Percentiles rank a stretch among this genome's conserved stretches.
These are phyloP conservation scores for Cynanchum wilfordii DNA, from an alignment of 257 asterid genomes.

Conservation along the genomic window DNA sequence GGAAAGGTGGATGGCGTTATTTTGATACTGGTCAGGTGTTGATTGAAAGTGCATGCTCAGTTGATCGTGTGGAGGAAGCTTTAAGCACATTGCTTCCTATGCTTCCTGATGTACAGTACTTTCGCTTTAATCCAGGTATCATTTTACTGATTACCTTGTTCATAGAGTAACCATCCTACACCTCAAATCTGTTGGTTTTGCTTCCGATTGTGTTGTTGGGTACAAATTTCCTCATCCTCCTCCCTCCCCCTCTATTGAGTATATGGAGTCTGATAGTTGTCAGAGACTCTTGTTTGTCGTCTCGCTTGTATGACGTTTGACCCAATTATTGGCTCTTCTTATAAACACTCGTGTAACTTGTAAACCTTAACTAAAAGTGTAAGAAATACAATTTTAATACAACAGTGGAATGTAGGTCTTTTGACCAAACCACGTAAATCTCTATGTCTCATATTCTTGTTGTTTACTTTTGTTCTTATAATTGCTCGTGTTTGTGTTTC, in stretches of 20 bases:
- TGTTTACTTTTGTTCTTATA: too few relatives aligned
- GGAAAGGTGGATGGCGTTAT: slow-evolving; percentile 99
- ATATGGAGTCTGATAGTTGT: too few relatives aligned
- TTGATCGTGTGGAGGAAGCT: slow-evolving; percentile 97
- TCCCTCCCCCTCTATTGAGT: fast-evolving
- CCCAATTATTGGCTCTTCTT: too few relatives aligned
- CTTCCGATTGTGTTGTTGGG: not conserved
- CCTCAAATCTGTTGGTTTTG: not conserved
- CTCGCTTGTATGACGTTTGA: too few relatives aligned
- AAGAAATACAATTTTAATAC: too few relatives aligned
- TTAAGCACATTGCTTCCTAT: slow-evolving; percentile 85
- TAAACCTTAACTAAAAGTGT: too few relatives aligned
- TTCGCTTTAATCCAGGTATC: slow-evolving; percentile 96
- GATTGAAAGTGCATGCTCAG: slow-evolving; percentile 98
- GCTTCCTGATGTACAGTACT: slow-evolving; percentile 92
- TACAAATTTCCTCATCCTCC: not conserved
- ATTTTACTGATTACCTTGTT: not conserved
- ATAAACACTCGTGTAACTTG: too few relatives aligned
- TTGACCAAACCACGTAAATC: too few relatives aligned
- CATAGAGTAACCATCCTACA: not conserved
- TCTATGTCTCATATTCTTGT: too few relatives aligned
- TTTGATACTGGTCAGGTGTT: slow-evolving; percentile 94
- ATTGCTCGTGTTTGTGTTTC: too few relatives aligned
- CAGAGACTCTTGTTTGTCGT: too few relatives aligned
- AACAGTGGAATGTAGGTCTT: too few relatives aligned